Evolutionary conservation across 2,329 filamentous ascomycete genomes (phyloP), one percentile per base, ranked within the genome.

Genomic region (Drechslerella coelobrocha): DNA sequence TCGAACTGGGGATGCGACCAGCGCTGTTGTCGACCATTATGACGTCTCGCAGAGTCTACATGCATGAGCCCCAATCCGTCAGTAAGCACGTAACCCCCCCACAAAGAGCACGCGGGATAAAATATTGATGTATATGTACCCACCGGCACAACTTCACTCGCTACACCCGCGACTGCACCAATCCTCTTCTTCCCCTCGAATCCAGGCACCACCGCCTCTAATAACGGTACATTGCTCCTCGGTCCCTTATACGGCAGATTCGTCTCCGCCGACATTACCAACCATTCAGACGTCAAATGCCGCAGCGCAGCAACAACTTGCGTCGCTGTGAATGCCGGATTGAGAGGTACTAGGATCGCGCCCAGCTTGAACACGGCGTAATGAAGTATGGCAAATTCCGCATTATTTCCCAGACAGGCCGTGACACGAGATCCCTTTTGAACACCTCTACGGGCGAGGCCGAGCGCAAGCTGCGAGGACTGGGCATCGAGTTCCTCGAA

Each of bases 291-390:
- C 6, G 82, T 83, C 0, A 99, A 84, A 76, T 96, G 92, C 7
- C 83, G 84, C 26, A 97, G 82, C 0, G 92, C 93, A 1, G 91
- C 85, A 3, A 86, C 82, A 7, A 97, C 86, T 81, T 97, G 94
- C 3, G 81, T 79, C 2, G 86, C 83, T 74, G 91, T 96, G 82
- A 97, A 97, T 1, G 86, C 88, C 19, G 92, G 93, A 78, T 99
- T 97, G 23, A 97, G 81, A 0, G 93, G 94, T n/a, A 96, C 92
- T 72, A 97, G 82, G 54, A 97, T 86, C 23, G 91, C 93, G n/a
- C 94, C 94, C 8, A 97, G 84, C 79, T 97, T 97, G 82, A 93
- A 96, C 60, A 94, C 79, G 0, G 92, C 92, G 79, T 97, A 97
- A 4, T 82, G 76, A 79, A 94, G 84, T 53, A 88, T 88, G 2